phyloP scores from a whole-genome alignment of 192 early-diverging fungal genomes.

The Gigaspora rosea region DNA sequence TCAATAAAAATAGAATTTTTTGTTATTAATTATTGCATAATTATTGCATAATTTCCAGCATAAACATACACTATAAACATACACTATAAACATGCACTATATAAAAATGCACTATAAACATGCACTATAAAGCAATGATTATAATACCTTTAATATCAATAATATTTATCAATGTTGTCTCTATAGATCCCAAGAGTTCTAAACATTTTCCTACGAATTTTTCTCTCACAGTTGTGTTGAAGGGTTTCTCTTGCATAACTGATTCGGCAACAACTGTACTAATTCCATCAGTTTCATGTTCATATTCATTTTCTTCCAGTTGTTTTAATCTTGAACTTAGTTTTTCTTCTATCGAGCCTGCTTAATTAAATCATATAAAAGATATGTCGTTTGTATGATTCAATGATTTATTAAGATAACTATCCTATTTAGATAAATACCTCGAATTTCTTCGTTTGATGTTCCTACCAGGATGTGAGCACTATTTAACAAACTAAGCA shows the following conservation, averaged over 20 bases:
- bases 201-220: conserved; percentile 22
- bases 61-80: not conserved
- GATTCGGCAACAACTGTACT: not conserved
- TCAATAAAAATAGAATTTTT: not conserved
- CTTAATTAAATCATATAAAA: not conserved
- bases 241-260: not conserved
- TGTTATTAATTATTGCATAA: not conserved
- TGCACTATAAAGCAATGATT: no score
- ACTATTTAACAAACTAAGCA: conserved; percentile 1
- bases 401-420: not conserved
- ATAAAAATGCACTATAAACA: not conserved
- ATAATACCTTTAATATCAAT: conserved; percentile 30
- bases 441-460: not conserved
- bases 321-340: not conserved
- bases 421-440: not conserved
- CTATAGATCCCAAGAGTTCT: conserved; percentile 3
- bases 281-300: not conserved
- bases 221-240: not conserved
- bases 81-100: not conserved
- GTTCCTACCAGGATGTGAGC: conserved; percentile 16
- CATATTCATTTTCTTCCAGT: not conserved
- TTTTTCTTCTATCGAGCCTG: not conserved
- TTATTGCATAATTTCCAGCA: no score
- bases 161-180: conserved; percentile 6
- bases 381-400: not conserved